Conservation (phyloP, 2,329 filamentous ascomycete species). For the Conoideocrella luteorostrata region DNA sequence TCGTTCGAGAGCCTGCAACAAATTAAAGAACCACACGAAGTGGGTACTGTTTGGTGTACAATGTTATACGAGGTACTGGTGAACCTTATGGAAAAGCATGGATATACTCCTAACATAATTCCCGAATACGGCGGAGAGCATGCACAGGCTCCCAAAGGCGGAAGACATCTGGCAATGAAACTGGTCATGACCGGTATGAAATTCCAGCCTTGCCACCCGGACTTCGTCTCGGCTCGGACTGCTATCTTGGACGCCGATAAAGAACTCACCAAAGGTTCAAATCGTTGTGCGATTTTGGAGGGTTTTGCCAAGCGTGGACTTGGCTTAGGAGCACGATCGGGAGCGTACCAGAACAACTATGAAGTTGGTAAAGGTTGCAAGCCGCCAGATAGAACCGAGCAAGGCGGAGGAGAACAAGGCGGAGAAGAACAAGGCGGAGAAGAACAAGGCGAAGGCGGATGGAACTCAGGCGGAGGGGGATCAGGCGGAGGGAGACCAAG, state of each 20-base stretch:
- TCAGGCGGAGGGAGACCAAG: no score
- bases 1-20: constrained; percentile 31
- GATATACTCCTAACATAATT: no score
- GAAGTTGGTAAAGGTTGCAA: no score
- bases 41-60: constrained; percentile 46
- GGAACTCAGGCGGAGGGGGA: no score
- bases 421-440: no score
- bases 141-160: constrained; percentile 43
- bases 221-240: constrained; percentile 44
- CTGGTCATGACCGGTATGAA: constrained; percentile 45
- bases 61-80: constrained; percentile 50
- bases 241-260: constrained; percentile 51
- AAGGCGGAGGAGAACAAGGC: no score
- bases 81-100: constrained; percentile 51
- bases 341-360: no score
- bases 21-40: constrained; percentile 32
- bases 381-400: no score
- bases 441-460: no score
- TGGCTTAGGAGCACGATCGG: no score
- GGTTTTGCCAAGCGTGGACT: constrained; percentile 53
- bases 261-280: constrained; percentile 42
- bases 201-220: constrained; percentile 51
- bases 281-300: constrained; percentile 46
- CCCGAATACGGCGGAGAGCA: no score
- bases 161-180: constrained; percentile 46